Conservation (phyloP, 1,139 yeast genomes). For the Pichia sp. region DNA sequence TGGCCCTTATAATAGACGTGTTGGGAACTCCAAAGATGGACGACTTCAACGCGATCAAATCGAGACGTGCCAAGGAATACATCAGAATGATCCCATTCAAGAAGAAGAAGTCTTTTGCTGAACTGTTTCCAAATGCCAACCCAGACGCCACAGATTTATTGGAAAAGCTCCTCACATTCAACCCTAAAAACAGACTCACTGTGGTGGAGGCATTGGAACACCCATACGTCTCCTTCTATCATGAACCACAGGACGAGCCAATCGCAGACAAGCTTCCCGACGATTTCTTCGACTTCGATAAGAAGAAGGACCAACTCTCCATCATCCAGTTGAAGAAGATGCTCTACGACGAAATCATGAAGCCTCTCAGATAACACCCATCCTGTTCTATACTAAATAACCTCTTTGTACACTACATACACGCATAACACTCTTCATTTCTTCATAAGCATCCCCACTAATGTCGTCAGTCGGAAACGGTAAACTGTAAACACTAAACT, state of each 20-base stretch:
- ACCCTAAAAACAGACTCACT: slow-evolving; percentile 62
- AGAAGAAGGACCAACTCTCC: slow-evolving; percentile 48
- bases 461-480: no score
- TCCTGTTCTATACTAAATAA: slow-evolving; percentile 3
- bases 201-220: slow-evolving; percentile 66
- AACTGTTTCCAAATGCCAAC: slow-evolving; percentile 45
- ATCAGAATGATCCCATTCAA: slow-evolving; percentile 58
- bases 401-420: no score
- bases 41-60: slow-evolving; percentile 55
- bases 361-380: slow-evolving; percentile 25
- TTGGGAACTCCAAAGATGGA: slow-evolving; percentile 64
- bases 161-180: slow-evolving; percentile 57
- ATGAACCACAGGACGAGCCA: slow-evolving; percentile 74
- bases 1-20: slow-evolving; percentile 57
- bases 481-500: no score
- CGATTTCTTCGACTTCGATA: slow-evolving; percentile 64
- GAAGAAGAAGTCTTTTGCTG: slow-evolving; percentile 40
- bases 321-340: slow-evolving; percentile 48
- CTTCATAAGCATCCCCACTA: no score
- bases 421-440: no score
- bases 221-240: slow-evolving; percentile 63
- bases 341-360: slow-evolving; percentile 56
- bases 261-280: slow-evolving; percentile 54
- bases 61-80: slow-evolving; percentile 61
- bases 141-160: slow-evolving; percentile 64